Percentiles rank a stretch among this genome's conserved stretches.
phyloP scores from a whole-genome alignment of 2,329 filamentous ascomycete species.

The Ceratocystis eucalypticola region DNA sequence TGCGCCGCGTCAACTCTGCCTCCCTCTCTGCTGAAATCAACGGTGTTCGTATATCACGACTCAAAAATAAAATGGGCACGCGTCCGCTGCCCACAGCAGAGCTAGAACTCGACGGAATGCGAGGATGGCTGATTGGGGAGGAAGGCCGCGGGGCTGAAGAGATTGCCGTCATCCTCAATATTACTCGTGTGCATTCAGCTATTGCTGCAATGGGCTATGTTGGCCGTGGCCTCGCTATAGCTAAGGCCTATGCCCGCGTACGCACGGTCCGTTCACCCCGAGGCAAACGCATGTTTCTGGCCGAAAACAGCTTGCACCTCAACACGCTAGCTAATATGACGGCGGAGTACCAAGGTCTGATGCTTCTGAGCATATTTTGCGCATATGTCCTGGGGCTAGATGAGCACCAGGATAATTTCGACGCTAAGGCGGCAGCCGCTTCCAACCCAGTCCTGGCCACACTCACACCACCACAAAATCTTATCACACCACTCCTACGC shows the following conservation, averaged over 20 bases:
- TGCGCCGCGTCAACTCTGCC: conserved; percentile 33
- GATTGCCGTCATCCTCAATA: conserved; percentile 54
- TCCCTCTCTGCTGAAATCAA: conserved; percentile 40
- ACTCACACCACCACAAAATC: conserved; percentile 27
- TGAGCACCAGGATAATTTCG: conserved; percentile 31
- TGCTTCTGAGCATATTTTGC: conserved; percentile 42
- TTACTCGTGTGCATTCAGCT: conserved; percentile 48
- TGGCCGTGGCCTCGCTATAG: conserved; percentile 43
- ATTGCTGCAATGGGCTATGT: conserved; percentile 39
- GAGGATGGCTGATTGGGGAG: conserved; percentile 51
- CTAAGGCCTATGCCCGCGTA: conserved; percentile 44
- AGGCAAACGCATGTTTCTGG: conserved; percentile 34
- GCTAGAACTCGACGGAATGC: conserved; percentile 49
- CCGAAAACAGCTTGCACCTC: conserved; percentile 43
- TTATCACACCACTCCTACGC: conserved; percentile 36
- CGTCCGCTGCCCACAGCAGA: conserved; percentile 58
- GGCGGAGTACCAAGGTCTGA: conserved; percentile 41
- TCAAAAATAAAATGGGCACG: conserved; percentile 63
- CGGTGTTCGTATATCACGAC: conserved; percentile 51
- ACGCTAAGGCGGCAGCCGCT: conserved; percentile 20
- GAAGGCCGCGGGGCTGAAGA: conserved; percentile 54
- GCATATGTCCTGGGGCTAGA: conserved; percentile 40
- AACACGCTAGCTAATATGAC: conserved; percentile 43
- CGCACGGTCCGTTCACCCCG: conserved; percentile 34
- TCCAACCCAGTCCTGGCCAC: conserved; percentile 8